Base-by-base conservation (phyloP, 2,329 filamentous ascomycete genomes). In the Mycogone perniciosa region DNA sequence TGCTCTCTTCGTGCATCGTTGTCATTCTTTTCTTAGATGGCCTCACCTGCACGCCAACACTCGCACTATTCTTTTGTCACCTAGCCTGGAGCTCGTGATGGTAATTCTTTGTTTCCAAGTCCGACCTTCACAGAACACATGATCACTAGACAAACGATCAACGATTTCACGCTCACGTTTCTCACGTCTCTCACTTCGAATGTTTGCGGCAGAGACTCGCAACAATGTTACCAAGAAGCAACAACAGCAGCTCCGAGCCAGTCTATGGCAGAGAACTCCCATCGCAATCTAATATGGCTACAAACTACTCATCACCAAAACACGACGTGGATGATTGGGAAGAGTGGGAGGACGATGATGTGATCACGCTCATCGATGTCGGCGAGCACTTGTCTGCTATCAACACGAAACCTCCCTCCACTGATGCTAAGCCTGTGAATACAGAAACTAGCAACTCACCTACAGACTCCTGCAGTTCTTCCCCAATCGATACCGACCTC, bases 291-390 rank as follows among this genome's bases (percentile, higher is more conserved):
- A 26, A 46, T 51, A 53, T 53, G 54, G 30, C 53, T 48, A 42
- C 54, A 43, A 49, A 46, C 49, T 46, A 43, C 38, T 43, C 53
- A 50, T 43, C 53, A 42, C 46, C 57, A 53, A 41, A 38, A 13
- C 45, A 39, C n/a, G 30, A 13, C 38, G 63, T 57, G 44, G 72
- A 76, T 10, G 74, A 77, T 7, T 78, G 76, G 76, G 76, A 79
- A 53, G 74, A 77, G 30, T 79, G 76, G 76, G 72, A 76, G 49
- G 75, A 77, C 54, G 74, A 77, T 45, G 69, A 74, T 39, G 65
- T 67, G 31, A 48, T 70, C 26, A 72, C 72, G 8, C 68, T 69
- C 34, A 68, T 71, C 48, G 67, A 71, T 20, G 60, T 67, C 26
- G 65, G 62, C 34, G 67, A 72, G 50, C 68, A 70, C 50, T 58